Conservation (phyloP, 2,329 filamentous ascomycete species). For the Monosporascus ibericus region DNA sequence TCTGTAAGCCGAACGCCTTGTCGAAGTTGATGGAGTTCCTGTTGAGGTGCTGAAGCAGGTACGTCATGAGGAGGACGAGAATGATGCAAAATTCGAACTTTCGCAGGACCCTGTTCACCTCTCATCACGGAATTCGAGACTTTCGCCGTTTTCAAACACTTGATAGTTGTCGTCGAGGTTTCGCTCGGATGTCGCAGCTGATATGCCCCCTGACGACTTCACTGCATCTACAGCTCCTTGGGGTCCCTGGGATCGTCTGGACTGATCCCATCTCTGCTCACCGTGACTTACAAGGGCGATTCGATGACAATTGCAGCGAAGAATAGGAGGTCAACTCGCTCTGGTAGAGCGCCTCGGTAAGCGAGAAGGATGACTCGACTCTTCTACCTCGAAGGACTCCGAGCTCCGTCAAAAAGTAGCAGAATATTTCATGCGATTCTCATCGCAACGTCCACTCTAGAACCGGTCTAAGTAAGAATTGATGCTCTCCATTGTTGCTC, state of each 20-base stretch:
- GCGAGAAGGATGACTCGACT: too few relatives aligned
- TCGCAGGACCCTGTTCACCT: constrained; percentile 23
- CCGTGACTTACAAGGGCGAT: background rate
- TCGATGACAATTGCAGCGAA: background rate
- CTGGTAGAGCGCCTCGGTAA: background rate
- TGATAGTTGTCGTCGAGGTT: constrained; percentile 27
- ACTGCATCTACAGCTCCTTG: constrained; percentile 4
- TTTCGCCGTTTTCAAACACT: constrained; percentile 20
- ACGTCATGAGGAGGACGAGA: constrained; percentile 25
- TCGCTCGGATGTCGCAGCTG: constrained; percentile 9
- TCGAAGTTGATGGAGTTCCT: constrained; percentile 45
- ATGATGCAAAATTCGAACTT: constrained; percentile 27
- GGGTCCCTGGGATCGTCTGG: constrained; percentile 2
- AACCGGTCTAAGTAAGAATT: too few relatives aligned
- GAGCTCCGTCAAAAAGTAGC: too few relatives aligned
- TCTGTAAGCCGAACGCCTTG: constrained; percentile 38
- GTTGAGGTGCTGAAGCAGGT: constrained; percentile 28
- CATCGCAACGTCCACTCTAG: too few relatives aligned
- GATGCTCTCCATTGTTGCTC: too few relatives aligned
- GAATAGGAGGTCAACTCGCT: background rate
- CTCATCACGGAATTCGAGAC: constrained; percentile 16
- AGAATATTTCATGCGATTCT: too few relatives aligned
- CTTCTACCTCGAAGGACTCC: too few relatives aligned
- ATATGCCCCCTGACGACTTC: constrained; percentile 9
- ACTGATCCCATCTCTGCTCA: constrained; percentile 7